Conservation (phyloP, 2,329 filamentous ascomycete species). For the Cercospora zeae-maydis region DNA sequence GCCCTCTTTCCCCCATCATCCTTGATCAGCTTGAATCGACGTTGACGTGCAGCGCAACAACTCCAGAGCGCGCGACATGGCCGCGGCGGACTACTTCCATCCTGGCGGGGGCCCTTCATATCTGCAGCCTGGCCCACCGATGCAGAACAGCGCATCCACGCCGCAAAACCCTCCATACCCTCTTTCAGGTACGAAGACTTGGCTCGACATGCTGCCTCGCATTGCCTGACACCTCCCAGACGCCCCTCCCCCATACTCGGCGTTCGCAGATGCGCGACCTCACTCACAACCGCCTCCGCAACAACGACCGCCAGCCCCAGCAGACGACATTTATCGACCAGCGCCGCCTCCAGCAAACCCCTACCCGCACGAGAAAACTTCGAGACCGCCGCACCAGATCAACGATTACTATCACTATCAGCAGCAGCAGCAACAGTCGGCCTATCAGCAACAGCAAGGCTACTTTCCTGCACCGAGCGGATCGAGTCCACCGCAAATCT, state of each 20-base stretch:
- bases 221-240: slow-evolving; percentile 16
- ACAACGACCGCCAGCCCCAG: slow-evolving; percentile 18
- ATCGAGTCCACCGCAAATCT: slow-evolving; percentile 18
- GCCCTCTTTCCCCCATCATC: neutral
- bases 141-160: slow-evolving; percentile 11
- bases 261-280: slow-evolving; percentile 25
- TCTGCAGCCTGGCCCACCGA: slow-evolving; percentile 12
- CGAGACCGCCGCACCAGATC: slow-evolving; percentile 14
- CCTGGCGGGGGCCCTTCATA: slow-evolving; percentile 16
- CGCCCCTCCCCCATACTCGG: slow-evolving; percentile 31
- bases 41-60: neutral
- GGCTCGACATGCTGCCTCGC: neutral
- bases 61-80: slow-evolving; percentile 21
- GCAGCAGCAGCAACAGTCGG: slow-evolving; percentile 16
- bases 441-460: slow-evolving; percentile 5
- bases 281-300: slow-evolving; percentile 33
- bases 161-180: slow-evolving; percentile 29
- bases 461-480: neutral
- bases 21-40: neutral
- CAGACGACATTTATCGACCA: slow-evolving; percentile 23
- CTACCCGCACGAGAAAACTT: slow-evolving; percentile 19
- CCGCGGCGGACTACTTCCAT: slow-evolving; percentile 32
- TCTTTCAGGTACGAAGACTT: slow-evolving; percentile 16
- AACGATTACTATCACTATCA: slow-evolving; percentile 14
- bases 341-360: slow-evolving; percentile 23